Evolutionary conservation across 805 yeast genomes (phyloP), one percentile per base, ranked within the genome.

Genomic region (Lachancea sp.): DNA sequence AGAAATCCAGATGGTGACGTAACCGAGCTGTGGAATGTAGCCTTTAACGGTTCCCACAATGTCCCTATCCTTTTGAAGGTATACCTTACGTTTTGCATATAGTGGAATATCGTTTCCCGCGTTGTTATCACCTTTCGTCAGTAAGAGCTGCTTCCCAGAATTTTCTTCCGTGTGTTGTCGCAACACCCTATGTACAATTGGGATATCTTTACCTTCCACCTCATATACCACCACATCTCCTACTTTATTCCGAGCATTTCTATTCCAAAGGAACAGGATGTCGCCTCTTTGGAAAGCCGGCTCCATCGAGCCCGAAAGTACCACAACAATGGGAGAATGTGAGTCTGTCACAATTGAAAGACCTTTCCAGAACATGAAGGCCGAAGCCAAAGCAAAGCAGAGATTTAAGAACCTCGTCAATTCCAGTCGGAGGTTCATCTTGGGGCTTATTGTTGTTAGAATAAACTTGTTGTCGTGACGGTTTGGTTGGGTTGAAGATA

Each of bases 251-350:
- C 63, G 60, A 16, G 65, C 55, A 41, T 82, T 78, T 50, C 97
- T 72, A 63, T 92, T 92, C 95, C 96, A 89, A 42, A 92, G 68
- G 54, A 92, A 80, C 46, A 92, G 67, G 13, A 92, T 81, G 60
- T 92, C 98, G 37, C 98, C 98, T 65, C 98, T 77, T 65, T 92
- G 97, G 72, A 92, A 92, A 2, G 98, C 98, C 2, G 98, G 98
- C 61, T 92, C 98, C 98, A 92, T 92, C 2, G 97, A 90, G 5
- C 98, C 98, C 1, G 97, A 88, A 36, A 92, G 74, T 8, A 92
- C 98, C 21, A 92, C 98, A 16, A 92, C 98, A 18, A 92, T 78
- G 16, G 98, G 98, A 1, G 97, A 85, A 45, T 85, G 80, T 0
- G 96, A 79, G 63, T 86, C 78, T 8, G 96, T 72, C 1, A 79